A percentile compares a stretch with the other conserved stretches of the same genome.
phyloP scores from a whole-genome alignment of 257 asterid genomes.

The Solanum microdontum region DNA sequence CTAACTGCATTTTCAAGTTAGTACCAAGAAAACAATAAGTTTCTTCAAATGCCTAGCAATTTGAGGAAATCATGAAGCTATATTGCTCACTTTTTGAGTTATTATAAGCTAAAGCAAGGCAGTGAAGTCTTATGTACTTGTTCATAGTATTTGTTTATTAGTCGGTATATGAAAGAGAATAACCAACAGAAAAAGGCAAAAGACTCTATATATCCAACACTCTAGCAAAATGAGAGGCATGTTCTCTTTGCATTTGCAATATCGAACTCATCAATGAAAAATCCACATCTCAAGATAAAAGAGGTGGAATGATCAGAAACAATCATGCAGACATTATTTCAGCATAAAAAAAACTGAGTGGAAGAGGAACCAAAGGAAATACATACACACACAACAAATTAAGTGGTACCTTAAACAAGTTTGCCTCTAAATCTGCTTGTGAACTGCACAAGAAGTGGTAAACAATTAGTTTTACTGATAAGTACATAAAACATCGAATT shows the following conservation, averaged over 20 bases:
- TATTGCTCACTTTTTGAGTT: background rate
- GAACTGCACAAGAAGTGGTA: conserved; percentile 44
- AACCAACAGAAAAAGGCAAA: too few species aligned
- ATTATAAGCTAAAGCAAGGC: background rate
- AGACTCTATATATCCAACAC: background rate
- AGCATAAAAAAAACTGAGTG: background rate
- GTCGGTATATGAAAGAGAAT: background rate
- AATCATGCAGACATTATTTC: background rate
- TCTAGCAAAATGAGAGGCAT: background rate
- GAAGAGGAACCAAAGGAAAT: background rate
- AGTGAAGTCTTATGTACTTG: background rate
- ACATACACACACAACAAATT: background rate
- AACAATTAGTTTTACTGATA: background rate
- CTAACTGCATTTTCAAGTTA: background rate
- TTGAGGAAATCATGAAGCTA: background rate
- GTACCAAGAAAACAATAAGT: background rate
- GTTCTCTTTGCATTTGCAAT: background rate
- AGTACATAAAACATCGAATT: background rate
- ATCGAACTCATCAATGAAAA: background rate
- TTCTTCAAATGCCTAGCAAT: background rate
- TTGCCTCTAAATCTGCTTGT: conserved; percentile 88
- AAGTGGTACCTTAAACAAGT: conserved; percentile 66
- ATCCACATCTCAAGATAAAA: too few species aligned
- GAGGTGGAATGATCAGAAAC: background rate
- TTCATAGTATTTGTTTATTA: background rate